These are phyloP conservation scores for Lachnellula arida DNA, from an alignment of 2,329 filamentous ascomycete species.

Conservation along the genomic window DNA sequence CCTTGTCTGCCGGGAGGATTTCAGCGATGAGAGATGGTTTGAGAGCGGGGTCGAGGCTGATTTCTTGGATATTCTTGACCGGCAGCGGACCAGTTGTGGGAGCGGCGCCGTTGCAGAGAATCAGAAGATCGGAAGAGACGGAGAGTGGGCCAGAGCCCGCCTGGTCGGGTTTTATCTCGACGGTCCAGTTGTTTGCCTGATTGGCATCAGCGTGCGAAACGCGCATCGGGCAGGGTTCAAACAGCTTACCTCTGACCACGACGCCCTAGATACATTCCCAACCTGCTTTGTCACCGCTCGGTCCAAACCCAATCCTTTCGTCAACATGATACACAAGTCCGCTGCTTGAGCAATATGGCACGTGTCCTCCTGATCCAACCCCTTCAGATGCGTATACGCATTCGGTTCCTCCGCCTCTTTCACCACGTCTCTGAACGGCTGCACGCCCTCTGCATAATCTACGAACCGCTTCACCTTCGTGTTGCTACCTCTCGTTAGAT, in stretches of 20 bases:
- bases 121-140: slow-evolving; percentile 33
- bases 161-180: slow-evolving; percentile 27
- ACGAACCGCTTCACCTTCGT: slow-evolving; percentile 58
- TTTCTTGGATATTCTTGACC: slow-evolving; percentile 34
- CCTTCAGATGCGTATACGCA: slow-evolving; percentile 48
- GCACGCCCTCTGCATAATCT: slow-evolving; percentile 49
- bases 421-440: slow-evolving; percentile 48
- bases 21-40: slow-evolving; percentile 45
- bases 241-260: slow-evolving; percentile 34
- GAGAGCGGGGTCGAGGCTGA: slow-evolving; percentile 52
- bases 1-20: slow-evolving; percentile 34
- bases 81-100: slow-evolving; percentile 41
- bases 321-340: slow-evolving; percentile 46
- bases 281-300: slow-evolving; percentile 37
- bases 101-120: slow-evolving; percentile 56
- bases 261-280: slow-evolving; percentile 37
- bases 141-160: slow-evolving; percentile 5
- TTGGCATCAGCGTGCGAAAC: neutral
- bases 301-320: slow-evolving; percentile 38
- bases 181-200: slow-evolving; percentile 32
- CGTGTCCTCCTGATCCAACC: slow-evolving; percentile 51
- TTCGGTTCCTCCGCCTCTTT: slow-evolving; percentile 44
- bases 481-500: slow-evolving; percentile 39
- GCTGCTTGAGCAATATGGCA: slow-evolving; percentile 54
- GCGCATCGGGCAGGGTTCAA: neutral